Percentiles rank a stretch among this genome's conserved stretches.
Evolutionary conservation across 2,329 filamentous ascomycete species (phyloP).

Genomic region (Xylaria sp.): DNA sequence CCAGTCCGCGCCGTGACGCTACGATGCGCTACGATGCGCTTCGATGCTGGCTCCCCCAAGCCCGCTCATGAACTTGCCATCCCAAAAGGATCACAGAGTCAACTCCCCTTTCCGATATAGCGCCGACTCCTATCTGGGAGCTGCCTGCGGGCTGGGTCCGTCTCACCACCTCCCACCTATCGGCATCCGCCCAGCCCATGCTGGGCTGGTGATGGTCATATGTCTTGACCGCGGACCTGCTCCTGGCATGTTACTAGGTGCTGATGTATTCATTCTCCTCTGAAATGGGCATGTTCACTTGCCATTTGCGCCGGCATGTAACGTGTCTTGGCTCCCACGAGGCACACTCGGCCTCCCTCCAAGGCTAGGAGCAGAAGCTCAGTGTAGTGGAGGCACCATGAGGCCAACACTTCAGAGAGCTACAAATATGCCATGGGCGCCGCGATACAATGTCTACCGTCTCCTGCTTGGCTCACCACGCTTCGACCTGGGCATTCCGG

Average conservation of each 20-base stretch:
- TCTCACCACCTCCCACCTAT: not conserved
- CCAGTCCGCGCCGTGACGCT: not conserved
- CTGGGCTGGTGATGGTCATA: slow-evolving; percentile 3
- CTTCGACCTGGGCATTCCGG: slow-evolving; percentile 23
- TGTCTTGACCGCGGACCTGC: slow-evolving; percentile 21
- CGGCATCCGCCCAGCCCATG: slow-evolving; percentile 2
- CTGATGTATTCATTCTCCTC: slow-evolving; percentile 21
- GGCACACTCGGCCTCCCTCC: slow-evolving; percentile 22
- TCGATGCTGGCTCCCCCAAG: not conserved
- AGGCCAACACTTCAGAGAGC: not conserved
- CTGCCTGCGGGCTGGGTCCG: not conserved
- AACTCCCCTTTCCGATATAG: slow-evolving; percentile 29
- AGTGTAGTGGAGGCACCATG: not conserved
- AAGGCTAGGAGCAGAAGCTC: slow-evolving; percentile 4
- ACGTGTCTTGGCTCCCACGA: slow-evolving; percentile 35
- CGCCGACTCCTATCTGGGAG: slow-evolving; percentile 9
- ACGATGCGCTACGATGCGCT: not conserved
- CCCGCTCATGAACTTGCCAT: slow-evolving; percentile 1
- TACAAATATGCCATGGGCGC: slow-evolving; percentile 36
- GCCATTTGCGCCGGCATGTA: slow-evolving; percentile 35
- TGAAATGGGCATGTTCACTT: slow-evolving; percentile 25
- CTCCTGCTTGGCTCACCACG: slow-evolving; percentile 23
- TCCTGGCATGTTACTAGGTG: slow-evolving; percentile 19
- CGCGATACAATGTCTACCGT: slow-evolving; percentile 8
- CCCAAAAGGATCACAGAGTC: slow-evolving; percentile 6